These are phyloP conservation scores for Crataegus laevigata DNA, from an alignment of 306 rosid genomes.

Conservation along the genomic window DNA sequence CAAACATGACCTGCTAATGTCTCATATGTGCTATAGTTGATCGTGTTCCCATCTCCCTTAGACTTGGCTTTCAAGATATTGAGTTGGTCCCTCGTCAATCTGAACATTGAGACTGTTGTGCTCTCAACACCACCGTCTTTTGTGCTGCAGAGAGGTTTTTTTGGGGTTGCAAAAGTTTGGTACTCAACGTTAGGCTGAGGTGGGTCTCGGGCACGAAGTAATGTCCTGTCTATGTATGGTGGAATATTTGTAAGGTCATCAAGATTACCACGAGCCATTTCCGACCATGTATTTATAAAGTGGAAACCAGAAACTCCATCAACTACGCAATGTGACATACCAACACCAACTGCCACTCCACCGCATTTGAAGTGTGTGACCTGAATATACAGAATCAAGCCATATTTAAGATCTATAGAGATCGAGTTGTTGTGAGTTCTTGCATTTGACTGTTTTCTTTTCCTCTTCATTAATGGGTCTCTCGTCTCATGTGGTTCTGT, in stretches of 20 bases:
- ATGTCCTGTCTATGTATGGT: conserved; percentile 57
- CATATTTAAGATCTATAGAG: background rate
- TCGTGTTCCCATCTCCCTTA: conserved; percentile 24
- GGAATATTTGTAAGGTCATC: conserved; percentile 35
- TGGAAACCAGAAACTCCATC: conserved; percentile 76
- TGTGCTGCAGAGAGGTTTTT: conserved; percentile 8
- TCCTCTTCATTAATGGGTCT: too few species aligned
- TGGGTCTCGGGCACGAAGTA: conserved; percentile 53
- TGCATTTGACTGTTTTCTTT: too few species aligned
- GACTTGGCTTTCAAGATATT: conserved; percentile 52
- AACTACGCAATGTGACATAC: conserved; percentile 59
- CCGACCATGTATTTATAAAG: conserved; percentile 25
- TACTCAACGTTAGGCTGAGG: conserved; percentile 61
- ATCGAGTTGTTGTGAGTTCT: too few species aligned
- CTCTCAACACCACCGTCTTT: conserved; percentile 14
- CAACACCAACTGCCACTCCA: conserved; percentile 69
- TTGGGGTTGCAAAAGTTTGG: conserved; percentile 49
- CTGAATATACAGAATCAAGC: conserved; percentile 14
- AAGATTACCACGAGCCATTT: conserved; percentile 43
- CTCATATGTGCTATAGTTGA: too few species aligned
- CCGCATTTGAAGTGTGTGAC: conserved; percentile 75
- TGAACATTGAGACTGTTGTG: conserved; percentile 49
- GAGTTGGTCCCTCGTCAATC: conserved; percentile 48
- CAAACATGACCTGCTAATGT: conserved; percentile 14
- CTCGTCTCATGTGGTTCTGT: too few species aligned